phyloP scores from a whole-genome alignment of 768 basidiomycete genomes.

The Suillus subluteus region DNA sequence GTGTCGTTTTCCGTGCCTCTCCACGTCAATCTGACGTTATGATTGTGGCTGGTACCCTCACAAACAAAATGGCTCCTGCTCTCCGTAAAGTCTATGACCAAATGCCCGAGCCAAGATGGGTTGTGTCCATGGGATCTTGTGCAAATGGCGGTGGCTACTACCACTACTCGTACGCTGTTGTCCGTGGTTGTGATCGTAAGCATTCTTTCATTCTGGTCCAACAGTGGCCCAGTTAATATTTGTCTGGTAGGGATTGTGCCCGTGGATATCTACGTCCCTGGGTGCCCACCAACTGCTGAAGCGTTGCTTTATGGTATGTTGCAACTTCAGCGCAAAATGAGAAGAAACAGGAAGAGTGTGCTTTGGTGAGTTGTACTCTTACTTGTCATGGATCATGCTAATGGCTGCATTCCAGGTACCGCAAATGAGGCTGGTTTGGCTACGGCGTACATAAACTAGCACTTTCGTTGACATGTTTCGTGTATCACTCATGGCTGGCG shows the following conservation, averaged over 20 bases:
- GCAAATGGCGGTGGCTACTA: conserved; percentile 98
- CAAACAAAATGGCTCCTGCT: conserved; percentile 99
- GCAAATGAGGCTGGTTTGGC: conserved; percentile 44
- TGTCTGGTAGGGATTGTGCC: conserved; percentile 83
- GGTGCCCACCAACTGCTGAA: conserved; percentile 95
- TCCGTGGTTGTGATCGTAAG: conserved; percentile 95
- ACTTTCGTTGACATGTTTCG: neutral
- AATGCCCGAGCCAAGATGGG: conserved; percentile 99
- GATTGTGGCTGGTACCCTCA: conserved; percentile 99
- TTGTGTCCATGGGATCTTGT: conserved; percentile 99
- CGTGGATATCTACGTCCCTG: conserved; percentile 97
- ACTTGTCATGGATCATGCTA: neutral
- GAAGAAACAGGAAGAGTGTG: conserved; percentile 82
- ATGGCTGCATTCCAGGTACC: conserved; percentile 46
- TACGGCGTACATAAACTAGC: conserved; percentile 31
- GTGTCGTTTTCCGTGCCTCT: conserved; percentile 98
- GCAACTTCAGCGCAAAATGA: conserved; percentile 96
- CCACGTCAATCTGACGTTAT: conserved; percentile 97
- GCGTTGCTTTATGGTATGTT: conserved; percentile 96
- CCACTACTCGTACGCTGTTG: conserved; percentile 98
- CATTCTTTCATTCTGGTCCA: conserved; percentile 19
- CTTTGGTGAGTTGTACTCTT: conserved; percentile 62
- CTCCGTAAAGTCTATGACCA: conserved; percentile 96
- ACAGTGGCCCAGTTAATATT: neutral
- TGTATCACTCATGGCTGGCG: neutral